Conservation (phyloP, 495 filamentous ascomycete genomes). For the Glonium stellatum region DNA sequence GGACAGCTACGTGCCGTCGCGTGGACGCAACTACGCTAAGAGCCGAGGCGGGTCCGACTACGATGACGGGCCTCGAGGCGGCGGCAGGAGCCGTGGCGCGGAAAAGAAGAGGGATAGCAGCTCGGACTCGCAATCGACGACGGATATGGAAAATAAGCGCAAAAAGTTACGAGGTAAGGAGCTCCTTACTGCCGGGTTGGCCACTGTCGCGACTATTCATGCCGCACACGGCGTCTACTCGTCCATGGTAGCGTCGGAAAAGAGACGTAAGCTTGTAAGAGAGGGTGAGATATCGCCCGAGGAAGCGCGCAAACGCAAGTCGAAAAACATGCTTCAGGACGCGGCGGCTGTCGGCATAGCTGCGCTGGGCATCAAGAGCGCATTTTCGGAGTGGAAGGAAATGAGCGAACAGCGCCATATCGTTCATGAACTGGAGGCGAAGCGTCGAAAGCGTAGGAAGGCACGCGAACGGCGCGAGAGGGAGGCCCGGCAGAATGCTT, state of each 20-base stretch:
- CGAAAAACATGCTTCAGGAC: conserved; percentile 68
- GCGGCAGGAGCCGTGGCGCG: conserved; percentile 8
- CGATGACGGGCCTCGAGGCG: conserved; percentile 6
- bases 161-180: conserved; percentile 82
- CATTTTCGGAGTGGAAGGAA: conserved; percentile 66
- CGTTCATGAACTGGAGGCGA: conserved; percentile 45
- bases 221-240: conserved; percentile 73
- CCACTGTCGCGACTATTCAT: conserved; percentile 83
- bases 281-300: conserved; percentile 68
- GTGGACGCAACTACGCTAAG: conserved; percentile 23
- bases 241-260: conserved; percentile 66
- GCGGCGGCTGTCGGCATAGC: conserved; percentile 75
- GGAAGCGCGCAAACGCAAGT: conserved; percentile 66
- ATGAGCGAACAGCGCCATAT: conserved; percentile 55
- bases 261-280: conserved; percentile 59
- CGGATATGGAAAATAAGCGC: conserved; percentile 64
- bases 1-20: conserved; percentile 51
- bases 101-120: conserved; percentile 44
- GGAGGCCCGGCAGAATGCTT: conserved; percentile 24
- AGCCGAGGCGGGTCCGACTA: conserved; percentile 15
- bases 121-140: conserved; percentile 62
- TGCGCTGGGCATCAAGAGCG: conserved; percentile 77
- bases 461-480: conserved; percentile 22
- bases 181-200: conserved; percentile 73
- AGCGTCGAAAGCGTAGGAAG: conserved; percentile 35